phyloP scores from a whole-genome alignment of 1,139 yeast species.

The Taiozyma sp. region DNA sequence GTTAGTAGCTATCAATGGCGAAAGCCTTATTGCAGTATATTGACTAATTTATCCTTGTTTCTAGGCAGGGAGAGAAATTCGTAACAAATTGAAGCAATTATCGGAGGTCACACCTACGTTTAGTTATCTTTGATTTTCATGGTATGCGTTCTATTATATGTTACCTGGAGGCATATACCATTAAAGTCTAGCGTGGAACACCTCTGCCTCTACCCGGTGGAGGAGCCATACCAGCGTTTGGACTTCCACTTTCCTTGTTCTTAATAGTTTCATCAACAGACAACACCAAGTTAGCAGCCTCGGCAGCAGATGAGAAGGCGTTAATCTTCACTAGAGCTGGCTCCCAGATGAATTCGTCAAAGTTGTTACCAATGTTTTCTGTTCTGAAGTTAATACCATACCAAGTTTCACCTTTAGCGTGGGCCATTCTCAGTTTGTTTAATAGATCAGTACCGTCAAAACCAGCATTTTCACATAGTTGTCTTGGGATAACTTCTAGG shows the following conservation, averaged over 20 bases:
- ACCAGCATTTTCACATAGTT: constrained; percentile 96
- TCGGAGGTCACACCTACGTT: background rate
- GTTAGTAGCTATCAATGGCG: background rate
- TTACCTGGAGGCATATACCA: background rate
- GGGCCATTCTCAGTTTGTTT: constrained; percentile 87
- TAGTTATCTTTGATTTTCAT: background rate
- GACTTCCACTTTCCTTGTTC: constrained; percentile 62
- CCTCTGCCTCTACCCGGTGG: constrained; percentile 66
- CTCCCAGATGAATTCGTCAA: constrained; percentile 92
- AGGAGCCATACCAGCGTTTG: constrained; percentile 47
- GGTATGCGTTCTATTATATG: background rate
- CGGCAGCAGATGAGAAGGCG: constrained; percentile 96
- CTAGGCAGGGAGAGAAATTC: too few species aligned
- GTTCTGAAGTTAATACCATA: constrained; percentile 88
- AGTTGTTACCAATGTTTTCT: constrained; percentile 80
- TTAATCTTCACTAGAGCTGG: constrained; percentile 92
- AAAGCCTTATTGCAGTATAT: too few species aligned
- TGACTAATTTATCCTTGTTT: too few species aligned
- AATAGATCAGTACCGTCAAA: constrained; percentile 92
- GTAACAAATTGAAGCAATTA: background rate
- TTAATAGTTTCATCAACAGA: constrained; percentile 95
- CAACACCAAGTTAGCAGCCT: constrained; percentile 88
- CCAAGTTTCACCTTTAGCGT: constrained; percentile 90
- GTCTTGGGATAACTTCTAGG: constrained; percentile 93
- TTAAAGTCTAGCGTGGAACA: constrained; percentile 31